phyloP scores from a whole-genome alignment of 176 grass and related monocot genomes.

The Rhynchospora breviuscula region DNA sequence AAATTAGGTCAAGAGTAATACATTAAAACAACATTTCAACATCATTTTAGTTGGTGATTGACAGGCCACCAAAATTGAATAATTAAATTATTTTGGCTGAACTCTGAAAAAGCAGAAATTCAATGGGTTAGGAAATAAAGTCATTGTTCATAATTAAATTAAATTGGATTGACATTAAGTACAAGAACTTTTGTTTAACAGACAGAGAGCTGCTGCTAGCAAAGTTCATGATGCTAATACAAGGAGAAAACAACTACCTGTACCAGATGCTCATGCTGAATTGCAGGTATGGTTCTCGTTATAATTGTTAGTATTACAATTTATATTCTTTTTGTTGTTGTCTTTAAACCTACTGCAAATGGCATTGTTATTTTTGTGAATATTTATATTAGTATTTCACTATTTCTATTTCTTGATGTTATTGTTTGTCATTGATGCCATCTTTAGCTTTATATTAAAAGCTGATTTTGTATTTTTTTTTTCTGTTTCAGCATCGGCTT shows the following conservation, averaged over 20 bases:
- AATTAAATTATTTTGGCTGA: neutral
- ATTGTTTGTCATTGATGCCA: neutral
- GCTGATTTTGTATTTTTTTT: neutral
- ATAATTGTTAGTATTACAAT: neutral
- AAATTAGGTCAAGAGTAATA: constrained; percentile 10
- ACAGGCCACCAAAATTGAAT: constrained; percentile 5
- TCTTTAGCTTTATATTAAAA: neutral
- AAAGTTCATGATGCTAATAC: constrained; percentile 62
- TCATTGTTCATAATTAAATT: neutral
- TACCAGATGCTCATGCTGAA: constrained; percentile 52
- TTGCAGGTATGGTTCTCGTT: constrained; percentile 51
- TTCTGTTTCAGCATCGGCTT: constrained; percentile 37
- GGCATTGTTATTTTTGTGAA: neutral
- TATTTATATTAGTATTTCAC: neutral
- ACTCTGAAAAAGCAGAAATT: neutral
- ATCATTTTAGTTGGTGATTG: constrained; percentile 13
- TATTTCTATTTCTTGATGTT: neutral
- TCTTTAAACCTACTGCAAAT: neutral
- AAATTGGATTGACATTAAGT: neutral
- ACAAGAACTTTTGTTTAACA: constrained; percentile 29
- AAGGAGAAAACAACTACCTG: constrained; percentile 66
- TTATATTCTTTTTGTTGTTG: neutral
- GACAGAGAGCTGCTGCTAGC: constrained; percentile 73
- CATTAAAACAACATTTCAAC: constrained; percentile 1
- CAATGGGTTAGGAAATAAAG: neutral